Percentiles rank a stretch among this genome's conserved stretches.
These are phyloP conservation scores for Oenanthe javanica DNA, from an alignment of 140 eudicot genomes.

Conservation along the genomic window DNA sequence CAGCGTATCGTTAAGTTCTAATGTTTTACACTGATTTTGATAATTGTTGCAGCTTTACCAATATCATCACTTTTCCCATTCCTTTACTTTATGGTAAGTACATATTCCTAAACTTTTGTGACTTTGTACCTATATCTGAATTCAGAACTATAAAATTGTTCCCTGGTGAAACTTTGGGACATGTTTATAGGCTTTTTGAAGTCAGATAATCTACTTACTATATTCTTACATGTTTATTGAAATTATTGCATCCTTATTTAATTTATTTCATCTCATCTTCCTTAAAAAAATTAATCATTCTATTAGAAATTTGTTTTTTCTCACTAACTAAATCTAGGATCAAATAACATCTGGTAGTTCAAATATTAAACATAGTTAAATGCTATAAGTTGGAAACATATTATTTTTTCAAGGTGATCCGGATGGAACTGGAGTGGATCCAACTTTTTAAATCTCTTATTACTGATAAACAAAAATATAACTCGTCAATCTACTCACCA, in stretches of 20 bases:
- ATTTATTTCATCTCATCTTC: neutral
- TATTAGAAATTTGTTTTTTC: neutral
- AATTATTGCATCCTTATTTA: neutral
- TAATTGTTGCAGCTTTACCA: slow-evolving; percentile 59
- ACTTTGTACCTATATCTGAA: neutral
- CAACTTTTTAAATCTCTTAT: neutral
- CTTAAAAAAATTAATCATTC: neutral
- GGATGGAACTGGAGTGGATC: neutral
- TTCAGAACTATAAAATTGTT: neutral
- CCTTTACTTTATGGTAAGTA: slow-evolving; percentile 79
- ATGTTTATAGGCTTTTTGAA: neutral
- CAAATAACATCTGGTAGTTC: neutral
- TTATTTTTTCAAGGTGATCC: neutral
- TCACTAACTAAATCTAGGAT: neutral
- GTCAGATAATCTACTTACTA: neutral
- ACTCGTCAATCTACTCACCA: neutral
- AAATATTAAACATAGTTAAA: neutral
- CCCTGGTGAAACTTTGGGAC: neutral
- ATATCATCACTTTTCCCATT: slow-evolving; percentile 84
- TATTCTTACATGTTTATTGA: neutral
- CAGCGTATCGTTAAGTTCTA: slow-evolving; percentile 6
- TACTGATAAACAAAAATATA: neutral
- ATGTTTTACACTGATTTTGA: neutral
- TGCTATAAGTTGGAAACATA: neutral
- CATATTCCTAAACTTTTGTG: neutral